These are phyloP conservation scores for Eleusine coracana DNA, from an alignment of 176 grass and related monocot species.

Conservation along the genomic window DNA sequence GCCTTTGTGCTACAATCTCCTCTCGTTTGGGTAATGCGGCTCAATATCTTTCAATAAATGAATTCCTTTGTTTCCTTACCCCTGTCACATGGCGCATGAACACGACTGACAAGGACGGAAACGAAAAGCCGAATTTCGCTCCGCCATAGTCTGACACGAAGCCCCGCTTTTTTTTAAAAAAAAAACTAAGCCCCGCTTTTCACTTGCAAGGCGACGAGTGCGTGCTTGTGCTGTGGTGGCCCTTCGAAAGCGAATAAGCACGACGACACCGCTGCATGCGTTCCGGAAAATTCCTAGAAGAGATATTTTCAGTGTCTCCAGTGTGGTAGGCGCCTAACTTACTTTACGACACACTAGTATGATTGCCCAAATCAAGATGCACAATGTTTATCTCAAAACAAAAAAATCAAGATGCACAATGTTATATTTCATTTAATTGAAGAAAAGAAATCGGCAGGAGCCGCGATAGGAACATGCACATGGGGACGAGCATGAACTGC, in stretches of 20 bases:
- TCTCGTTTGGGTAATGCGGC: background rate
- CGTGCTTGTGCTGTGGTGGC: background rate
- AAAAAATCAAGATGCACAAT: background rate
- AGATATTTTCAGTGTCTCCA: too few relatives aligned
- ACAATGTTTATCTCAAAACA: too few relatives aligned
- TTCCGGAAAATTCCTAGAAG: background rate
- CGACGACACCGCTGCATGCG: too few relatives aligned
- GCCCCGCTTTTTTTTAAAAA: too few relatives aligned
- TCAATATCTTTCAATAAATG: background rate
- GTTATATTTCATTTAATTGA: background rate
- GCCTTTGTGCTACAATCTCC: background rate
- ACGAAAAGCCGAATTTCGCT: background rate
- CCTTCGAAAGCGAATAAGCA: background rate
- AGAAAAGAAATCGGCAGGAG: background rate
- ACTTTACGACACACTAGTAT: background rate
- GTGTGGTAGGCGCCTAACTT: constrained; percentile 1
- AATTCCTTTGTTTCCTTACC: background rate
- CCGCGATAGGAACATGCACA: background rate
- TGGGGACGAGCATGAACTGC: too few relatives aligned
- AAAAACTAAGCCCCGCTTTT: too few relatives aligned
- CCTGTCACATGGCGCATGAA: background rate
- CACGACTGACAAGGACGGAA: background rate
- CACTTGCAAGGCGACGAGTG: background rate
- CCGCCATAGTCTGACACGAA: background rate
- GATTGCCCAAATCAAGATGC: constrained; percentile 19